Conservation (phyloP, 805 yeast genomes). For the Scheffersomyces spartinae region DNA sequence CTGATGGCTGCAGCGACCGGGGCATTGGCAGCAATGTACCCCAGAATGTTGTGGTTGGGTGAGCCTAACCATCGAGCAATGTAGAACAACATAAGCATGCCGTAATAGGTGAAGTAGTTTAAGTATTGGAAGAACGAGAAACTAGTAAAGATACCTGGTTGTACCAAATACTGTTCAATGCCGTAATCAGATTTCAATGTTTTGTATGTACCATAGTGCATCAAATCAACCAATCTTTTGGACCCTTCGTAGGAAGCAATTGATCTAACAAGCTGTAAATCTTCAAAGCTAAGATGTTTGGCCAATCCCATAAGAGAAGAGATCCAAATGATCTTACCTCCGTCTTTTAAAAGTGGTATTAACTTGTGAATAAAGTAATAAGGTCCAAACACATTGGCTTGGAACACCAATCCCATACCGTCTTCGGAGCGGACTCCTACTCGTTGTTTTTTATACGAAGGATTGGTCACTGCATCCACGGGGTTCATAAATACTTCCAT, state of each 20-base stretch:
- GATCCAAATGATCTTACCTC: conserved; percentile 74
- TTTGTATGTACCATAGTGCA: conserved; percentile 63
- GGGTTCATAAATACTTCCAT: conserved; percentile 59
- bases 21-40: conserved; percentile 85
- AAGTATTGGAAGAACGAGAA: conserved; percentile 67
- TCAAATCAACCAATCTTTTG: conserved; percentile 71
- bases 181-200: conserved; percentile 35
- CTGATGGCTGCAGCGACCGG: conserved; percentile 47
- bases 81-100: conserved; percentile 79
- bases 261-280: conserved; percentile 56
- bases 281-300: conserved; percentile 59
- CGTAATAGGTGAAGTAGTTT: conserved; percentile 69
- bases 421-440: conserved; percentile 69
- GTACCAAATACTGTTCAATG: conserved; percentile 66
- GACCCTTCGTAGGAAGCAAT: conserved; percentile 83
- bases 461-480: conserved; percentile 75
- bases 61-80: conserved; percentile 75
- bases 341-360: conserved; percentile 39
- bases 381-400: conserved; percentile 95
- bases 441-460: conserved; percentile 74
- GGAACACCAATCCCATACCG: conserved; percentile 79
- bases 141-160: conserved; percentile 90
- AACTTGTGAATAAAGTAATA: conserved; percentile 70
- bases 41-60: conserved; percentile 79
- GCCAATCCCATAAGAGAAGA: conserved; percentile 77